phyloP scores from a whole-genome alignment of 1,284 basidiomycete species.

The Tilletia caries region DNA sequence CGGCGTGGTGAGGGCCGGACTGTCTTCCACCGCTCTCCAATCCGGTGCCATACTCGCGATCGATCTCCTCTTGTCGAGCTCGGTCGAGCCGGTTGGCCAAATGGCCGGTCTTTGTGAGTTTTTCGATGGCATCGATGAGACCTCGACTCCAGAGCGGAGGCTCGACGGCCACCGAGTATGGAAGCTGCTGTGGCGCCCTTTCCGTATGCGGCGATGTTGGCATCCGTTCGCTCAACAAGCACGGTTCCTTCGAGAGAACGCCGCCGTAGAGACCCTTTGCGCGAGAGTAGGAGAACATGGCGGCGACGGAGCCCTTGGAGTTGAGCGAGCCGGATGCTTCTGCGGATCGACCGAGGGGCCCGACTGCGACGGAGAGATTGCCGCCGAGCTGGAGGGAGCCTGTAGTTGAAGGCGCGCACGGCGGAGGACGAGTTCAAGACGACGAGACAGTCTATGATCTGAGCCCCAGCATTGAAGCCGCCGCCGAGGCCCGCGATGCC shows the following conservation, averaged over 20 bases:
- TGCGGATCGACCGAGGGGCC: constrained; percentile 88
- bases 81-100: constrained; percentile 7
- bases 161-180: constrained; percentile 42
- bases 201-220: constrained; percentile 54
- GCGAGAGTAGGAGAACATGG: constrained; percentile 87
- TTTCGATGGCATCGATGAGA: constrained; percentile 35
- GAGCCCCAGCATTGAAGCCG: constrained; percentile 75
- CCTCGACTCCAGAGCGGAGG: constrained; percentile 31
- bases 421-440: constrained; percentile 76
- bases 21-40: not conserved
- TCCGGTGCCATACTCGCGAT: constrained; percentile 10
- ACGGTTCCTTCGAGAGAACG: constrained; percentile 86
- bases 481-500: constrained; percentile 78
- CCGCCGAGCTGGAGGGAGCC: constrained; percentile 78
- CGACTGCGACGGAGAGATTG: constrained; percentile 68
- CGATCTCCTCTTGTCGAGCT: constrained; percentile 9
- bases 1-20: not conserved
- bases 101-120: constrained; percentile 31
- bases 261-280: constrained; percentile 86
- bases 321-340: constrained; percentile 85
- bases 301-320: constrained; percentile 80
- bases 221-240: constrained; percentile 86
- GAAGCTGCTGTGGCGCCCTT: constrained; percentile 32
- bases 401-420: constrained; percentile 84
- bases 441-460: constrained; percentile 91